A percentile compares a stretch with the other conserved stretches of the same genome.
phyloP scores from a whole-genome alignment of 371 early-diverging fungal genomes.

The Lichtheimia hyalospora region DNA sequence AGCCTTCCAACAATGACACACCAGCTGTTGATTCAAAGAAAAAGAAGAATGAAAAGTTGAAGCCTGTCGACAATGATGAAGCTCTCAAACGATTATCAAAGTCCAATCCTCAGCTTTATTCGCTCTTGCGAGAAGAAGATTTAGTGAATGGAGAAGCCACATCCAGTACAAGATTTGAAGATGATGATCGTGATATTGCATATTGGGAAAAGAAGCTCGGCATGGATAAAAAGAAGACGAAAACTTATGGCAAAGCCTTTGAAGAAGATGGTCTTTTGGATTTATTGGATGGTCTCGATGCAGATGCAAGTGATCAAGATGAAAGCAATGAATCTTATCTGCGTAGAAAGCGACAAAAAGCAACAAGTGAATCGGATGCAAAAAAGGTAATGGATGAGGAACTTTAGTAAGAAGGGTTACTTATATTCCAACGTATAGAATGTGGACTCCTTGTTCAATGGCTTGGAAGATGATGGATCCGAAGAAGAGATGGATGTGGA shows the following conservation, averaged over 20 bases:
- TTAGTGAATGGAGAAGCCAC: conserved; percentile 28
- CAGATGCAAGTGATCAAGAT: conserved; percentile 9
- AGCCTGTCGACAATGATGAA: conserved; percentile 6
- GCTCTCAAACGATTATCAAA: conserved; percentile 62
- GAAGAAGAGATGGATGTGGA: conserved; percentile 27
- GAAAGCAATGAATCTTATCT: conserved; percentile 47
- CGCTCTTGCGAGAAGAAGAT: conserved; percentile 63
- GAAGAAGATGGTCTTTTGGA: conserved; percentile 59
- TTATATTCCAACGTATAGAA: conserved; percentile 12
- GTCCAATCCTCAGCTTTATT: conserved; percentile 68
- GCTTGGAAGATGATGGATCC: conserved; percentile 25
- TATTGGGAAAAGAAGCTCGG: conserved; percentile 80
- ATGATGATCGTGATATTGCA: conserved; percentile 76
- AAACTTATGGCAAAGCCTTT: conserved; percentile 52
- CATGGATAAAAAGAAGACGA: conserved; percentile 60
- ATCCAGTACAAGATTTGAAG: conserved; percentile 46
- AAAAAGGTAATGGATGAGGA: conserved; percentile 29
- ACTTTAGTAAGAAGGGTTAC: neutral
- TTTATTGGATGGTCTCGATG: conserved; percentile 33
- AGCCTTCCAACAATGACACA: neutral
- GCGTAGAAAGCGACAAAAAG: conserved; percentile 40
- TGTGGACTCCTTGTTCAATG: conserved; percentile 36
- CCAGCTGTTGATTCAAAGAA: neutral
- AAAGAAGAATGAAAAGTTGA: conserved; percentile 1
- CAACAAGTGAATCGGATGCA: conserved; percentile 38